Evolutionary conservation across 2,329 filamentous ascomycete species (phyloP), one percentile per base, ranked within the genome.

Genomic region (Fusarium sp.): DNA sequence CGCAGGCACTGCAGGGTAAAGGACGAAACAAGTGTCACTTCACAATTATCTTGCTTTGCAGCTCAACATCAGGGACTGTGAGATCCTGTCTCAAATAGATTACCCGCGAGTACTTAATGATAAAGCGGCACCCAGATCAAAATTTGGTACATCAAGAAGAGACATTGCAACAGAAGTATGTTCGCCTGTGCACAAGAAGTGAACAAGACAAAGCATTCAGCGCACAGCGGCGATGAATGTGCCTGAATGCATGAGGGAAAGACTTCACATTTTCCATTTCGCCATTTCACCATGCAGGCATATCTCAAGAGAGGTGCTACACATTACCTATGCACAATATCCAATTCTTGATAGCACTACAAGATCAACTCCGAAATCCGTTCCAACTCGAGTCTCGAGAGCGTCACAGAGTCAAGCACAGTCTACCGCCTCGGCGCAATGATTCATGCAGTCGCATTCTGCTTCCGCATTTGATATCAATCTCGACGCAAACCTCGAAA

Each of bases 371-470:
- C 33, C 24, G 44, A 51, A 35, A 24, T 28, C 62, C 36, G 36
- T 30, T 30, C 39, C 41, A 42, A 47, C 38, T 13, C 53, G 47
- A 26, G 36, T 26, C n/a, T 30, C 24, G 5, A 35, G 11, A 15
- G n/a, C 38, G 35, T n/a, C 47, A 13, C 22, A 44, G 42, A 35
- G 26, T 31, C 56, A 56, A 68, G 24, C 7, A 9, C 16, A 3
- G 31, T 1, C 48, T 13, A 0, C 20, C 10, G 22, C 4, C 22
- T 22, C 53, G 24, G 24, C 35, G 31, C 39, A 60, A 48, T 48
- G 57, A 71, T 60, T 75, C 59, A 66, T 64, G 55, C 53, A 73
- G 47, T 65, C 53, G 45, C 57, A 57, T 41, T 39, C n/a, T 58
- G n/a, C 67, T 45, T 31, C 33, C 47, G 31, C 39, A 35, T 47